phyloP scores from a whole-genome alignment of 345 rosid genomes.

The Gossypium thurberi region DNA sequence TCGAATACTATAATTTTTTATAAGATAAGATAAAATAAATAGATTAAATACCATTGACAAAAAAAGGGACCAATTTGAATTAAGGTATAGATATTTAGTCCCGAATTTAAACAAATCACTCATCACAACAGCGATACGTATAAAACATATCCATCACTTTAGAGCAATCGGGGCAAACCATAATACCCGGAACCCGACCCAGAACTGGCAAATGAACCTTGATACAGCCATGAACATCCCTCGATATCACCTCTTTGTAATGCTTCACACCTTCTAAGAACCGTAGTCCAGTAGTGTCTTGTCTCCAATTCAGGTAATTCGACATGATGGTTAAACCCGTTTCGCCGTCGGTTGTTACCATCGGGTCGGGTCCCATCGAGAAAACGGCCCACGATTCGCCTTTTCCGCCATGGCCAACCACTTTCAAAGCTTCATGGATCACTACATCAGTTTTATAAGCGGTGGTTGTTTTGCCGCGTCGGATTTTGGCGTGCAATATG shows the following conservation, averaged over 20 bases:
- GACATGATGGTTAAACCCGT: slow-evolving; percentile 25
- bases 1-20: too few species aligned
- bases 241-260: slow-evolving; percentile 21
- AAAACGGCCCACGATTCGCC: slow-evolving; percentile 60
- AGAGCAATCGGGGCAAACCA: slow-evolving; percentile 54
- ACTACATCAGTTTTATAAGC: slow-evolving; percentile 33
- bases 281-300: slow-evolving; percentile 17
- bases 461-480: slow-evolving; percentile 11
- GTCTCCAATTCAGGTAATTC: slow-evolving; percentile 31
- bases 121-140: slow-evolving; percentile 57
- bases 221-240: slow-evolving; percentile 43
- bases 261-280: slow-evolving; percentile 34
- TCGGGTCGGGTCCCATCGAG: slow-evolving; percentile 27
- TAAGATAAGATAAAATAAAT: too few species aligned
- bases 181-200: slow-evolving; percentile 40
- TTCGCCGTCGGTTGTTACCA: slow-evolving; percentile 43
- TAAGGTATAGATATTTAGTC: too few species aligned
- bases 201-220: slow-evolving; percentile 45
- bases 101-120: background rate
- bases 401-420: slow-evolving; percentile 51
- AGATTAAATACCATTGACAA: too few species aligned
- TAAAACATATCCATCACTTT: slow-evolving; percentile 53
- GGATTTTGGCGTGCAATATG: slow-evolving; percentile 35
- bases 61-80: too few species aligned
- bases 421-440: slow-evolving; percentile 41